Evolutionary conservation across 345 rosid species (phyloP).

Genomic region (Syzygium aqueum): DNA sequence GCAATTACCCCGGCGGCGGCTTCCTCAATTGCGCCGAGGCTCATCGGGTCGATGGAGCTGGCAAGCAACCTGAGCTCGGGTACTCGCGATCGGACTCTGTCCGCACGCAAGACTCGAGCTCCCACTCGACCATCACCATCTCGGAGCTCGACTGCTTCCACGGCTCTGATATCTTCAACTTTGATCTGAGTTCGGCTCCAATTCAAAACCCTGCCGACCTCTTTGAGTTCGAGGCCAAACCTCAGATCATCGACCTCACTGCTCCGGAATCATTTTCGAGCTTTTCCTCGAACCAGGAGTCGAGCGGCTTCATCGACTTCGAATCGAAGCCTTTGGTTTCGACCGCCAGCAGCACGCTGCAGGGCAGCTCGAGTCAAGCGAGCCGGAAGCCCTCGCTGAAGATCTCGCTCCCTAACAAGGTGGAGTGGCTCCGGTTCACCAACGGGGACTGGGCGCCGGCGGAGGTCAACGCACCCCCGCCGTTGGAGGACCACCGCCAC

Average conservation of each 20-base stretch:
- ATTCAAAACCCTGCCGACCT: not conserved
- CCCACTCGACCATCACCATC: constrained; percentile 6
- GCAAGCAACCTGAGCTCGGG: not conserved
- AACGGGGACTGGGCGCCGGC: constrained; percentile 4
- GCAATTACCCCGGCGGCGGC: not conserved
- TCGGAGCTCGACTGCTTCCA: constrained; percentile 6
- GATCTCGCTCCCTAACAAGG: constrained; percentile 40
- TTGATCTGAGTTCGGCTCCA: not conserved
- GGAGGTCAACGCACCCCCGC: not conserved
- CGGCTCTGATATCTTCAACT: constrained; percentile 7
- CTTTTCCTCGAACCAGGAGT: not conserved
- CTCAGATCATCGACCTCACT: not conserved
- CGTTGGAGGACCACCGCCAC: constrained; percentile 10
- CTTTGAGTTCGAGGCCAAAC: not conserved
- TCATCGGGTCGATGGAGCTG: not conserved
- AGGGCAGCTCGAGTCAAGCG: not conserved
- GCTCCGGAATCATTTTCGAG: constrained; percentile 2
- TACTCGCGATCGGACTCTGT: not conserved
- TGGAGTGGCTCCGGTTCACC: constrained; percentile 46
- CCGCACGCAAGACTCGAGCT: not conserved
- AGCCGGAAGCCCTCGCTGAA: constrained; percentile 28
- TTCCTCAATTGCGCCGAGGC: not conserved
- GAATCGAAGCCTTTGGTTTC: constrained; percentile 35
- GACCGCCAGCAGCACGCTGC: constrained; percentile 10
- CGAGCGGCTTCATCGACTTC: constrained; percentile 11